Base-by-base conservation (phyloP, 2,329 filamentous ascomycete genomes). In the Scleromitrula shiraiana region DNA sequence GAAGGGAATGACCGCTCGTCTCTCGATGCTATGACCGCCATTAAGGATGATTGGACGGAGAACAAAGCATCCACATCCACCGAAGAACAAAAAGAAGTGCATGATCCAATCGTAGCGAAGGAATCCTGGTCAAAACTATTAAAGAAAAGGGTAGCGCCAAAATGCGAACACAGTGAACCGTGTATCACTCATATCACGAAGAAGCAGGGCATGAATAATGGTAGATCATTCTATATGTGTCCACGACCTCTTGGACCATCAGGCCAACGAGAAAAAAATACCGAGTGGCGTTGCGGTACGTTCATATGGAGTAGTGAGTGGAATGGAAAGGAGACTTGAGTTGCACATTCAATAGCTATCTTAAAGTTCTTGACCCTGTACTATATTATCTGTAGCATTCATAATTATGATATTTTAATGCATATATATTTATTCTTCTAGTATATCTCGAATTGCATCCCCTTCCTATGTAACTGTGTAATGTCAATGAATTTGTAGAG, bases 81-180 rank as follows among this genome's bases (percentile, higher is more conserved):
- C 12, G 50, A 23, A 19, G 51, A 59, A 8, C 55, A 59, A 30
- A 51, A 56, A 29, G 49, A 65, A 48, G 70, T 78, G 2, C 72
- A 84, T 51, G 85, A 90, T 56, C 82, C 84, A 0, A 79, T 88
- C 41, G 73, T 78, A 52, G 77, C 77, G 38, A 91, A 88, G 63
- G 84, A 93, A 61, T 84, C 83, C 19, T 97, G 93, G 93, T 82
- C 80, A 4, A 89, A 84, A 62, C 73, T 97, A 12, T 82, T 97
- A 53, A 78, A 82, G 14, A 88, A 84, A 64, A 82, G 85, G 49
- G 69, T 78, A 1, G 73, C 79, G 1, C 93, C 93, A 1, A 77
- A 76, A 49, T 98, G 93, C 63, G 89, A 96, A 40, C 93, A 98
- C 62, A 74, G 80, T 45, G 90, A 97, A 59, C 85, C 87, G 2